Evolutionary conservation across 306 rosid species (phyloP), one percentile per base, ranked within the genome.

Genomic region (Crataegus laevigata): DNA sequence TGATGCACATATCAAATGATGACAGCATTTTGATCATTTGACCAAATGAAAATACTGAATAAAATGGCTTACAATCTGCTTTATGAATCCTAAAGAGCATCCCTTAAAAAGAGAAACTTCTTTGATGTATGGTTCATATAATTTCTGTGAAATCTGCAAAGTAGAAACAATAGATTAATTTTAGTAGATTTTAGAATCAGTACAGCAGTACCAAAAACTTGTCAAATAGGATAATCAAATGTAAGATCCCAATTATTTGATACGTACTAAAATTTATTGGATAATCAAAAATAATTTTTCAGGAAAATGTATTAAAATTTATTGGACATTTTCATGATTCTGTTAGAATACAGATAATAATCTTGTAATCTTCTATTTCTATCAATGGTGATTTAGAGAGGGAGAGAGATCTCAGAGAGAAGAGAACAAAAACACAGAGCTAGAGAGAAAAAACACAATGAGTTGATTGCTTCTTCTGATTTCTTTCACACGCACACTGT

Each of bases 71-170:
- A 90, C 90, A 71, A 86, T 83, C 69, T 81, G 87, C 82, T 83
- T 90, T n/a, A 90, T 81, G 87, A 88, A 88, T 76, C 83, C 89
- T 3, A 36, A 15, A 25, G 96, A 88, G 80, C 92, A 90, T 6
- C 88, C 89, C 71, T 73, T 88, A 80, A 88, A 87, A 68, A 90
- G 80, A 58, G 71, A 47, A 75, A 83, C 90, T 67, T 81, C 62
- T 63, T 86, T 77, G 78, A 90, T 59, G 76, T 75, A 83, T 13
- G 85, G 76, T 80, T 84, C 89, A 65, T 90, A 83, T 66, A 90
- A 81, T 73, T 73, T 82, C 63, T 86, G 77, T 32, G 85, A 84
- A 79, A 90, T 81, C 96, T 88, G 83, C 81, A 77, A 36, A 71
- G 4, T 75, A 17, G 40, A 81, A 77, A 54, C 25, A 17, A 40